Evolutionary conservation across 2,329 filamentous ascomycete species (phyloP).

Genomic region (Neoarthrinium moseri): DNA sequence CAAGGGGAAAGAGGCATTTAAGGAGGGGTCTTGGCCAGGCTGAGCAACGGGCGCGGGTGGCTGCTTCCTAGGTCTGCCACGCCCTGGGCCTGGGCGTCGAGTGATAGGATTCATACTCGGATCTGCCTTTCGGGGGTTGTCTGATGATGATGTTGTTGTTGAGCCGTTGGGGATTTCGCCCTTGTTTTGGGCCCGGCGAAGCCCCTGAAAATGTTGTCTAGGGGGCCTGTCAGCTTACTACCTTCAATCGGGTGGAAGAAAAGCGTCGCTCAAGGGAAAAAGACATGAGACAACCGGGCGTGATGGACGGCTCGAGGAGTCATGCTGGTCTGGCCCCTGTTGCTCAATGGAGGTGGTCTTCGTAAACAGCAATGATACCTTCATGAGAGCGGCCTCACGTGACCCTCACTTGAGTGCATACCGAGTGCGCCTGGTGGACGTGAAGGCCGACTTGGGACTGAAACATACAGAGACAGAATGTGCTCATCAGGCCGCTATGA

Average conservation of each 20-base stretch:
- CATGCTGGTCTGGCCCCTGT: too few species aligned
- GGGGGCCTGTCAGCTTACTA: too few species aligned
- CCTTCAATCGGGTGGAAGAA: too few species aligned
- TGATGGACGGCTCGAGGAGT: too few species aligned
- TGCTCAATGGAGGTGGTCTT: too few species aligned
- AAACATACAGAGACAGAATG: neutral
- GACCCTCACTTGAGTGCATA: too few species aligned
- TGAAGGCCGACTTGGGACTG: neutral
- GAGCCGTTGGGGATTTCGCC: constrained; percentile 39
- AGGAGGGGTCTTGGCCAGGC: constrained; percentile 4
- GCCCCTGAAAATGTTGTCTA: constrained; percentile 62
- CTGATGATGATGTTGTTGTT: constrained; percentile 24
- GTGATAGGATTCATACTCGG: constrained; percentile 58
- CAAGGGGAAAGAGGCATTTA: too few species aligned
- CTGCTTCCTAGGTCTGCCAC: constrained; percentile 51
- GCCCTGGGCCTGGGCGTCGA: constrained; percentile 57
- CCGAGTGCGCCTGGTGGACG: too few species aligned
- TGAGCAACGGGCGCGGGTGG: constrained; percentile 18
- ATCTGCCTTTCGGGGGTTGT: constrained; percentile 41
- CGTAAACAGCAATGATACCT: too few species aligned
- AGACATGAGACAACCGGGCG: too few species aligned
- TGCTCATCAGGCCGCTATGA: neutral
- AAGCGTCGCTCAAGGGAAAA: too few species aligned
- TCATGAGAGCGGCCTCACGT: too few species aligned
- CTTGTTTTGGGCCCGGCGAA: constrained; percentile 55